Percentiles rank a stretch among this genome's conserved stretches.
phyloP scores from a whole-genome alignment of 306 rosid species.

The Quercus rubra region DNA sequence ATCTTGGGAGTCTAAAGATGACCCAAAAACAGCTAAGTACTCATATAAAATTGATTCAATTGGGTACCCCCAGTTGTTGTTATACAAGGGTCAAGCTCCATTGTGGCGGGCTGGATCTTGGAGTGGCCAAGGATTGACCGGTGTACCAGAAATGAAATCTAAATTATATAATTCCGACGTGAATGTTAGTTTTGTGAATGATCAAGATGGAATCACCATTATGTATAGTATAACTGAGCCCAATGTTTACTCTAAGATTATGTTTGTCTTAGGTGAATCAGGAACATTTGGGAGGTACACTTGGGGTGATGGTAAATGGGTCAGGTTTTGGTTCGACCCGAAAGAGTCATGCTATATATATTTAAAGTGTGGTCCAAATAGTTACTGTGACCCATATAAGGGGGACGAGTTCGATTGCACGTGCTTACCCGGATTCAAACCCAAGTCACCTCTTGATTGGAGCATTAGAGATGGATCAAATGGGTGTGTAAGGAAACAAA shows the following conservation, averaged over 20 bases:
- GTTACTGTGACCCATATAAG: conserved; percentile 48
- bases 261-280: conserved; percentile 13
- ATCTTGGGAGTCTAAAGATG: conserved; percentile 36
- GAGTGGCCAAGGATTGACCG: conserved; percentile 29
- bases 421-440: conserved; percentile 63
- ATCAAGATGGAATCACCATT: conserved; percentile 12
- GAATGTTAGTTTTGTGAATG: conserved; percentile 10
- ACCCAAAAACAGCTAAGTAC: conserved; percentile 46
- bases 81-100: conserved; percentile 17
- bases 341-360: conserved; percentile 44
- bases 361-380: conserved; percentile 42
- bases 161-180: not conserved
- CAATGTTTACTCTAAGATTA: not conserved
- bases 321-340: conserved; percentile 35
- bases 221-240: conserved; percentile 18
- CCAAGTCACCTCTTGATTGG: conserved; percentile 45
- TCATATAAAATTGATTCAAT: conserved; percentile 12
- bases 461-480: conserved; percentile 48
- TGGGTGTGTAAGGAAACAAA: conserved; percentile 55
- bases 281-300: conserved; percentile 22
- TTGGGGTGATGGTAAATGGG: conserved; percentile 45
- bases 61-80: conserved; percentile 43
- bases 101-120: conserved; percentile 32
- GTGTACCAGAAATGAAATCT: conserved; percentile 26
- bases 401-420: conserved; percentile 33